phyloP scores from a whole-genome alignment of 1,139 yeast species.

The Insectozyma bohioensis region DNA sequence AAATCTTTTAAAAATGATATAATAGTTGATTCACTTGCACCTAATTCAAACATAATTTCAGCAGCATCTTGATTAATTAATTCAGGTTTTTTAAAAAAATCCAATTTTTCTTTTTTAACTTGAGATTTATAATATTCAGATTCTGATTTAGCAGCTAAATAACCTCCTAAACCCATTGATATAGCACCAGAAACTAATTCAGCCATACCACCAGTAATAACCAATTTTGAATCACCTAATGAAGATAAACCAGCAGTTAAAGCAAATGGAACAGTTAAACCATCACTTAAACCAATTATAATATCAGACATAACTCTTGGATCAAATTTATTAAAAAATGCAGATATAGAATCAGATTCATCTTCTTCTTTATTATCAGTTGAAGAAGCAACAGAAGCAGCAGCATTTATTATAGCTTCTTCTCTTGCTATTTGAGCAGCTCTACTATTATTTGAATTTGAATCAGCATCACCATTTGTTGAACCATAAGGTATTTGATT shows the following conservation, averaged over 20 bases:
- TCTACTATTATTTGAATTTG: constrained; percentile 23
- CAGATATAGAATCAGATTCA: constrained; percentile 23
- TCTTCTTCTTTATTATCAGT: constrained; percentile 23
- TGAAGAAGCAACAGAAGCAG: constrained; percentile 15
- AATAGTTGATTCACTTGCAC: constrained; percentile 67
- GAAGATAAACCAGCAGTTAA: constrained; percentile 80
- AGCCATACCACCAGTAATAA: constrained; percentile 84
- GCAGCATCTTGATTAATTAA: constrained; percentile 65
- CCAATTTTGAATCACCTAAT: constrained; percentile 70
- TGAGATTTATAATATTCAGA: constrained; percentile 68
- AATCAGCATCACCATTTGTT: constrained; percentile 27
- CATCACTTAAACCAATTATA: constrained; percentile 78
- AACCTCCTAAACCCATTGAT: constrained; percentile 86
- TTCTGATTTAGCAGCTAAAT: constrained; percentile 78
- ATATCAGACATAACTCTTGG: constrained; percentile 82
- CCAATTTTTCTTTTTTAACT: constrained; percentile 68
- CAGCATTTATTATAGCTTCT: constrained; percentile 35
- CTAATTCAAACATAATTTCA: constrained; percentile 68
- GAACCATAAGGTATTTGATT: constrained; percentile 42
- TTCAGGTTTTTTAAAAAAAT: constrained; percentile 66
- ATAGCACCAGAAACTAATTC: constrained; percentile 82
- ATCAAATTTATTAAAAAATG: constrained; percentile 47
- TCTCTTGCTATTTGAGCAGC: constrained; percentile 39
- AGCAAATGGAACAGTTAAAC: constrained; percentile 83
- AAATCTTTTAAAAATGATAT: constrained; percentile 66